Percentiles rank a stretch among this genome's conserved stretches.
Evolutionary conservation across 129 eudicot genomes (phyloP).

Genomic region (Helianthus annuus): DNA sequence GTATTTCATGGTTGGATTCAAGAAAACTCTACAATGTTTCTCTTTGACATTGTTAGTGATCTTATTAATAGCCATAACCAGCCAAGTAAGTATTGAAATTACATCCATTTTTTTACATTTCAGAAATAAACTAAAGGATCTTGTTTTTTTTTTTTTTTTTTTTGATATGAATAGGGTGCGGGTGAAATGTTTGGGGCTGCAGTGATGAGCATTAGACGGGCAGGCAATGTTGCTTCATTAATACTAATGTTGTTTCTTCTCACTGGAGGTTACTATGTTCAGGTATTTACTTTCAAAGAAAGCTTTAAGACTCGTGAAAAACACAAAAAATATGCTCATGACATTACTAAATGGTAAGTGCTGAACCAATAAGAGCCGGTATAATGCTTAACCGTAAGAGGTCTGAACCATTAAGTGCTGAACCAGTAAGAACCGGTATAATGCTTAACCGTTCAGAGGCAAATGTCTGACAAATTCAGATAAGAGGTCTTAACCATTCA

Average conservation of each 20-base stretch:
- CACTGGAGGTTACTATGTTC: constrained; percentile 94
- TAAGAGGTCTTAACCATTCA: too few relatives aligned
- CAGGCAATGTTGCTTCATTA: constrained; percentile 90
- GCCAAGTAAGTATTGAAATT: constrained; percentile 66
- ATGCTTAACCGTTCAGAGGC: too few relatives aligned
- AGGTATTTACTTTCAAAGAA: constrained; percentile 47
- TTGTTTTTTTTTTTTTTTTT: not conserved
- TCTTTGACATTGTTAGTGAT: constrained; percentile 60
- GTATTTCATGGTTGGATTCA: constrained; percentile 92
- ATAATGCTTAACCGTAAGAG: too few relatives aligned
- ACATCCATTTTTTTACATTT: not conserved
- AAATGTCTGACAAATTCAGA: too few relatives aligned
- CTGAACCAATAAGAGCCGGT: too few relatives aligned
- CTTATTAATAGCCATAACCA: constrained; percentile 67
- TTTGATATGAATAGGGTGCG: constrained; percentile 62
- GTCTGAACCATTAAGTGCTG: too few relatives aligned
- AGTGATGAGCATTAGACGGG: constrained; percentile 83
- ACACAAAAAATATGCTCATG: too few relatives aligned
- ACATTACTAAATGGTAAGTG: too few relatives aligned
- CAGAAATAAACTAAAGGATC: not conserved
- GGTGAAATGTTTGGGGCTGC: constrained; percentile 96
- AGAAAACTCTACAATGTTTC: constrained; percentile 68
- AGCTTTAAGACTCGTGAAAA: not conserved
- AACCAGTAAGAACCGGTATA: too few relatives aligned
- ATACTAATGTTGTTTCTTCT: constrained; percentile 92